Conservation (phyloP, 352 stramenopile genomes). For the Peronosclerospora sorghi region DNA sequence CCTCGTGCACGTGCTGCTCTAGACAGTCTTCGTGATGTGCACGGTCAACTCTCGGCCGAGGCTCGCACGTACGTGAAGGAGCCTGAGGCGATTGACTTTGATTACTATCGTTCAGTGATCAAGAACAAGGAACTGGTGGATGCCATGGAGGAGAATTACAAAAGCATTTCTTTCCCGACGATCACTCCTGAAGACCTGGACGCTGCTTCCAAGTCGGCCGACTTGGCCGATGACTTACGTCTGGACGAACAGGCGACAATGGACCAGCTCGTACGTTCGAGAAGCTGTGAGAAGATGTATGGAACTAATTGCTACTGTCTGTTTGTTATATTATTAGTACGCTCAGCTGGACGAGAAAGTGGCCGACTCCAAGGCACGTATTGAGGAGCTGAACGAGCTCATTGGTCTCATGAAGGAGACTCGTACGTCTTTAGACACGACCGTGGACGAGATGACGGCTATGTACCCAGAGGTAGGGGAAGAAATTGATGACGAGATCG, state of each 20-base stretch:
- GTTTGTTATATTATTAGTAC: constrained; percentile 26
- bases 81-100: constrained; percentile 77
- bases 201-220: constrained; percentile 26
- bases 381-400: constrained; percentile 78
- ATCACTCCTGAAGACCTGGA: constrained; percentile 72
- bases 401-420: constrained; percentile 78
- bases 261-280: constrained; percentile 44
- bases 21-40: constrained; percentile 64
- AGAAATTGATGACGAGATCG: constrained; percentile 84
- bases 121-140: constrained; percentile 86
- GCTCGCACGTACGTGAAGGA: constrained; percentile 62
- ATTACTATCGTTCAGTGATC: constrained; percentile 77
- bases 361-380: constrained; percentile 74
- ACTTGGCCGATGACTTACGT: constrained; percentile 41
- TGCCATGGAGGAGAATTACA: constrained; percentile 79
- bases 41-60: constrained; percentile 70
- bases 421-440: constrained; percentile 73
- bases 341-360: constrained; percentile 72
- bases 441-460: constrained; percentile 74
- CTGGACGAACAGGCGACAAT: constrained; percentile 75
- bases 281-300: neutral
- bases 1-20: constrained; percentile 62
- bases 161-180: constrained; percentile 70
- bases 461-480: constrained; percentile 81
- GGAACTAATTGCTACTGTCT: neutral